Evolutionary conservation across 2,329 filamentous ascomycete genomes (phyloP).

Genomic region (Ascochyta clinopodiicola): DNA sequence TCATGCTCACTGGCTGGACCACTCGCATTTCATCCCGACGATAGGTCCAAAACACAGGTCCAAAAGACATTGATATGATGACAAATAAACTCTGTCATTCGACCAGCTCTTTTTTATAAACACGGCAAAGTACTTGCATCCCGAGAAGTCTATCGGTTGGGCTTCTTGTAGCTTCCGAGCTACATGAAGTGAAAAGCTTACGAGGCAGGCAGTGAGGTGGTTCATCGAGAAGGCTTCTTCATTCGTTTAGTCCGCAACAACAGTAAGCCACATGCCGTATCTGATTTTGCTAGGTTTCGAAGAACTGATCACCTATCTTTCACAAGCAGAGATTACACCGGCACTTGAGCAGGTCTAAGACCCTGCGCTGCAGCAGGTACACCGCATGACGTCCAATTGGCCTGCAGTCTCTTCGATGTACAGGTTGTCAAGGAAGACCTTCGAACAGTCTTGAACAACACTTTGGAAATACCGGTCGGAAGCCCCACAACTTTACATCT

Average conservation of each 20-base stretch:
- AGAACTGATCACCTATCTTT: not conserved
- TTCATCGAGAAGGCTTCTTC: not conserved
- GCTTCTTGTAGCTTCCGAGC: not conserved
- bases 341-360: not conserved
- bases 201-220: conserved; percentile 1
- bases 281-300: not conserved
- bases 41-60: not conserved
- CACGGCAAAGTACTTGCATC: not conserved
- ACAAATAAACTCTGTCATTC: not conserved
- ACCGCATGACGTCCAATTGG: conserved; percentile 1
- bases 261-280: conserved; percentile 6
- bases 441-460: not conserved
- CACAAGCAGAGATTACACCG: not conserved
- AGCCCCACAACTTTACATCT: not conserved
- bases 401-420: not conserved
- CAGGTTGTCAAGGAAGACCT: not conserved
- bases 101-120: not conserved
- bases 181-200: not conserved
- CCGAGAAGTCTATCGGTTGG: not conserved
- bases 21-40: not conserved
- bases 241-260: conserved; percentile 4
- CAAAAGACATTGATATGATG: conserved; percentile 3
- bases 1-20: not conserved
- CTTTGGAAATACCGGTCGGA: not conserved
- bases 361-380: not conserved